These are phyloP conservation scores for Phyllachora maydis DNA, from an alignment of 2,329 filamentous ascomycete genomes.

Conservation along the genomic window DNA sequence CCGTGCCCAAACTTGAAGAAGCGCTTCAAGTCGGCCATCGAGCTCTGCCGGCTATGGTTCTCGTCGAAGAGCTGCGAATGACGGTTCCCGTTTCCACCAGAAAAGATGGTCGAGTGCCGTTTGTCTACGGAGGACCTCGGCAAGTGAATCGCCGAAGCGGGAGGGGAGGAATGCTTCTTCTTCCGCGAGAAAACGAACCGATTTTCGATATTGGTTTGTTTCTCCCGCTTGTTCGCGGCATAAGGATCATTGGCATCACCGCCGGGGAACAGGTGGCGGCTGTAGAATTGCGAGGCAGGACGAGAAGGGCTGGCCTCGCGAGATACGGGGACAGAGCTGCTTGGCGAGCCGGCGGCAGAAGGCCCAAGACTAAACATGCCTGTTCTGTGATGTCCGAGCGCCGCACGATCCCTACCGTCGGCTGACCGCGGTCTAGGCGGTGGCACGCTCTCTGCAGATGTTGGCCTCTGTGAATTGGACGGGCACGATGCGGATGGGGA, in stretches of 20 bases:
- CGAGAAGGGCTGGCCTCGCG: conserved; percentile 45
- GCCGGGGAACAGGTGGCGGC: conserved; percentile 56
- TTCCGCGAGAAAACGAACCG: conserved; percentile 69
- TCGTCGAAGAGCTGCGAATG: conserved; percentile 21
- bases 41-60: conserved; percentile 40
- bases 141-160: conserved; percentile 26
- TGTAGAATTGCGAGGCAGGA: conserved; percentile 39
- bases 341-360: conserved; percentile 12
- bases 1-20: conserved; percentile 72
- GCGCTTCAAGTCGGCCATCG: conserved; percentile 89
- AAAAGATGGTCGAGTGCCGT: no score
- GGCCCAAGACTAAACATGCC: conserved; percentile 30
- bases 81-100: conserved; percentile 36
- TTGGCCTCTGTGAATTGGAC: conserved; percentile 20
- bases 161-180: conserved; percentile 42
- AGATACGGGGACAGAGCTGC: conserved; percentile 32
- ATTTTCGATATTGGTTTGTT: conserved; percentile 49
- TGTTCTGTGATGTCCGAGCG: conserved; percentile 20
- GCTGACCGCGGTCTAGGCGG: conserved; percentile 17
- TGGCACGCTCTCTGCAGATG: conserved; percentile 16
- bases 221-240: conserved; percentile 57
- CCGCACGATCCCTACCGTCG: conserved; percentile 10
- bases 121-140: conserved; percentile 19
- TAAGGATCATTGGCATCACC: conserved; percentile 75
- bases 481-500: conserved; percentile 18